Conservation (phyloP, 2,329 filamentous ascomycete species). For the Trichoderma sp. region DNA sequence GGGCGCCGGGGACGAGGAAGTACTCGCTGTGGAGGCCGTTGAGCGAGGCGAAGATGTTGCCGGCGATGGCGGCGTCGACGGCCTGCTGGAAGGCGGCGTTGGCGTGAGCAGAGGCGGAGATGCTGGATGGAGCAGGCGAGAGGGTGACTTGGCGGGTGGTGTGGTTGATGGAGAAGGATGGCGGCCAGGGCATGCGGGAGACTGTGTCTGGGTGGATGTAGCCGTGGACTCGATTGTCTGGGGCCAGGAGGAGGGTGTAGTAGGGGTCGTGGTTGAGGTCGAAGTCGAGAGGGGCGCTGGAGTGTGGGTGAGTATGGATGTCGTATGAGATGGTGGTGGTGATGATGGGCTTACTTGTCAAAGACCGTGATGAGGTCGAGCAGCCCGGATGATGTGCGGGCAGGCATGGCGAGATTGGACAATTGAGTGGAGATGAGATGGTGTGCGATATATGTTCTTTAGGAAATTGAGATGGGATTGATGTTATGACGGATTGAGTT, state of each 20-base stretch:
- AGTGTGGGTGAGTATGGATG: background rate
- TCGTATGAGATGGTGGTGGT: background rate
- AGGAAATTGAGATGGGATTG: background rate
- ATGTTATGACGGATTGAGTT: background rate
- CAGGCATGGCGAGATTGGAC: slow-evolving; percentile 9
- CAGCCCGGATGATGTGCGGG: slow-evolving; percentile 30
- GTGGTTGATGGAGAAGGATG: slow-evolving; percentile 42
- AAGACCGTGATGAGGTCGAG: slow-evolving; percentile 44
- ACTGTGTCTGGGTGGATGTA: slow-evolving; percentile 52
- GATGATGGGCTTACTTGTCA: slow-evolving; percentile 43
- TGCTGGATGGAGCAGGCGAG: slow-evolving; percentile 29
- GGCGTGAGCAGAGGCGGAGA: slow-evolving; percentile 36
- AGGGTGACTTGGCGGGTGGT: slow-evolving; percentile 39
- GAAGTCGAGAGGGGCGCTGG: slow-evolving; percentile 51
- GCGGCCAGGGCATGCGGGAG: slow-evolving; percentile 50
- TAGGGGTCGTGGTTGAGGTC: slow-evolving; percentile 41
- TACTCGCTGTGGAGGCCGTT: slow-evolving; percentile 46
- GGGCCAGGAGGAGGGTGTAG: slow-evolving; percentile 49
- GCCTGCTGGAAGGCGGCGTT: slow-evolving; percentile 44
- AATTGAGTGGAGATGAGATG: background rate
- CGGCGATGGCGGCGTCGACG: slow-evolving; percentile 42
- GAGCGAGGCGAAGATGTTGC: slow-evolving; percentile 42
- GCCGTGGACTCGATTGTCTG: slow-evolving; percentile 51
- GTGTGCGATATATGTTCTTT: background rate
- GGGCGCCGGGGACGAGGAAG: slow-evolving; percentile 45